Percentiles rank a stretch among this genome's conserved stretches.
Conservation (phyloP, 1,139 yeast genomes). For the Geotrichum bryndzae region DNA sequence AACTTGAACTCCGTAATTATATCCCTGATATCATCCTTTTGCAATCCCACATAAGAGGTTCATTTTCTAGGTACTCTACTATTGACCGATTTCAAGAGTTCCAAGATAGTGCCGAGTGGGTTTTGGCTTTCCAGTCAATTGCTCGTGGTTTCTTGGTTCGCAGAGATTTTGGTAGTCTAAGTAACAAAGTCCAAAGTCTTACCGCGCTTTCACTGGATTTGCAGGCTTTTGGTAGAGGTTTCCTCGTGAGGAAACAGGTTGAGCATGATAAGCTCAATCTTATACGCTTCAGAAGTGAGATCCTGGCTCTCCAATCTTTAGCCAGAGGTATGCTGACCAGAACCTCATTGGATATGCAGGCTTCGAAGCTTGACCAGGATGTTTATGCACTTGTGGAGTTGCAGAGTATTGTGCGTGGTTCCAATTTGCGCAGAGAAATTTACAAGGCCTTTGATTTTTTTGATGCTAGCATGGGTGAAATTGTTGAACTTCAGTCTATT, state of each 20-base stretch:
- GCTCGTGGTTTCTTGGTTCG: slow-evolving; percentile 41
- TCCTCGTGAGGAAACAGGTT: slow-evolving; percentile 25
- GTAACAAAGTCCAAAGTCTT: slow-evolving; percentile 13
- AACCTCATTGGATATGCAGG: slow-evolving; percentile 42
- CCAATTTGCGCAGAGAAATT: slow-evolving; percentile 36
- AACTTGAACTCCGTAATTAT: slow-evolving; percentile 6
- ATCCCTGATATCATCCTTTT: slow-evolving; percentile 16
- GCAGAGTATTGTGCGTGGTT: slow-evolving; percentile 51
- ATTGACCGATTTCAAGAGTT: slow-evolving; percentile 34
- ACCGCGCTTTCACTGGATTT: slow-evolving; percentile 30
- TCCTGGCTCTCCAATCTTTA: slow-evolving; percentile 40
- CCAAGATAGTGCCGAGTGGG: slow-evolving; percentile 37
- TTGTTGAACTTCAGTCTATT: slow-evolving; percentile 67
- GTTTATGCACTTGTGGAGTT: slow-evolving; percentile 39
- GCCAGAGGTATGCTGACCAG: slow-evolving; percentile 44
- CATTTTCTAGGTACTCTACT: slow-evolving; percentile 8
- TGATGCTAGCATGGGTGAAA: slow-evolving; percentile 45
- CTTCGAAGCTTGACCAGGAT: slow-evolving; percentile 49
- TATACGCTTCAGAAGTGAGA: slow-evolving; percentile 19
- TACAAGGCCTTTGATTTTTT: slow-evolving; percentile 48
- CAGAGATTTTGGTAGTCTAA: slow-evolving; percentile 22
- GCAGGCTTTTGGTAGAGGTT: slow-evolving; percentile 34
- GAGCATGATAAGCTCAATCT: slow-evolving; percentile 12
- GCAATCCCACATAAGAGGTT: slow-evolving; percentile 24
- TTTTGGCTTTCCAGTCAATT: slow-evolving; percentile 43